phyloP scores from a whole-genome alignment of 306 rosid genomes.

The Dicorynia guianensis region DNA sequence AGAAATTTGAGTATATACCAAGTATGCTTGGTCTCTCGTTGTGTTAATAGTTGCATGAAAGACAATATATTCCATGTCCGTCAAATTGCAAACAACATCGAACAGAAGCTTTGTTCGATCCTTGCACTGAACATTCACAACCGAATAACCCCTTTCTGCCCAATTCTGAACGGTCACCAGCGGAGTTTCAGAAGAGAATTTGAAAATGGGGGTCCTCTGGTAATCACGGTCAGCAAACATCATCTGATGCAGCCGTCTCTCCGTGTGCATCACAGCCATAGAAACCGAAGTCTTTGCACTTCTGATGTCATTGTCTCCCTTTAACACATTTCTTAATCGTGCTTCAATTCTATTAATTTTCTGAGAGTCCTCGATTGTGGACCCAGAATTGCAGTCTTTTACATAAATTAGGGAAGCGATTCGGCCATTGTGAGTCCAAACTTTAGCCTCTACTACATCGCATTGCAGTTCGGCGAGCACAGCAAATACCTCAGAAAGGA shows the following conservation, averaged over 20 bases:
- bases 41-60: slow-evolving; percentile 90
- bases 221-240: slow-evolving; percentile 92
- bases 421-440: slow-evolving; percentile 97
- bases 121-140: slow-evolving; percentile 86
- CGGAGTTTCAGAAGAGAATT: slow-evolving; percentile 50
- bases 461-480: slow-evolving; percentile 87
- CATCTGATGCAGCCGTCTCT: slow-evolving; percentile 96
- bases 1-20: slow-evolving; percentile 55
- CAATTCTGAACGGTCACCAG: slow-evolving; percentile 80
- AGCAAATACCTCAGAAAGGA: slow-evolving; percentile 91
- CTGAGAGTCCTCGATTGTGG: slow-evolving; percentile 74
- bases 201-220: slow-evolving; percentile 70
- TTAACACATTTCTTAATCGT: slow-evolving; percentile 82
- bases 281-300: slow-evolving; percentile 83
- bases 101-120: slow-evolving; percentile 82
- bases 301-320: slow-evolving; percentile 83
- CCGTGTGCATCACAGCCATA: slow-evolving; percentile 67
- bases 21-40: slow-evolving; percentile 56
- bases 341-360: slow-evolving; percentile 68
- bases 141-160: slow-evolving; percentile 85
- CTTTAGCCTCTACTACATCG: slow-evolving; percentile 88
- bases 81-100: slow-evolving; percentile 86
- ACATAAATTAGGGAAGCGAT: slow-evolving; percentile 80
- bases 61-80: slow-evolving; percentile 92
- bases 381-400: slow-evolving; percentile 71